phyloP scores from a whole-genome alignment of 257 asterid species.

The Gentiana macrophylla region DNA sequence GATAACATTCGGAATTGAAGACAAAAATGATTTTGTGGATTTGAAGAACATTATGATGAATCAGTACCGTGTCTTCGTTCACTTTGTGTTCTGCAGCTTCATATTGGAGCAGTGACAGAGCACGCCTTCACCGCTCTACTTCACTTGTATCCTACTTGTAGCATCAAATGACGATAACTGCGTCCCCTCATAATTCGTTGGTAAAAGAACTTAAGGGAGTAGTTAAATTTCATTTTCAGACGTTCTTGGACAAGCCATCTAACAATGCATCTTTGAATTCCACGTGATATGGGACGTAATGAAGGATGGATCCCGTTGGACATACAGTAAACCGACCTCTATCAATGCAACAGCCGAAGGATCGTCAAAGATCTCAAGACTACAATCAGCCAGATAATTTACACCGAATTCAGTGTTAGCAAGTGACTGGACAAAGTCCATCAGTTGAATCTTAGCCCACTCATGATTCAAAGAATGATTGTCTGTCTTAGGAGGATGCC shows the following conservation, averaged over 20 bases:
- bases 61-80: too few species aligned
- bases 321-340: constrained; percentile 31
- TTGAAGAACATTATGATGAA: too few species aligned
- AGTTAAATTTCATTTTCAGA: constrained; percentile 34
- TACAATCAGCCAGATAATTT: constrained; percentile 74
- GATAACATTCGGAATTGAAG: too few species aligned
- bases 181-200: constrained; percentile 86
- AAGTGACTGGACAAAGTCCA: constrained; percentile 85
- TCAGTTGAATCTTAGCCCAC: constrained; percentile 91
- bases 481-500: constrained; percentile 61
- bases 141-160: constrained; percentile 42
- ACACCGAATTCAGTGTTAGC: constrained; percentile 62
- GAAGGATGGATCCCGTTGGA: constrained; percentile 83
- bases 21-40: too few species aligned
- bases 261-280: constrained; percentile 83
- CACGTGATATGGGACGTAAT: constrained; percentile 86
- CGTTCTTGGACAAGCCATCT: constrained; percentile 89
- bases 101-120: too few species aligned
- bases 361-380: constrained; percentile 91
- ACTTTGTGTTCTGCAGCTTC: too few species aligned
- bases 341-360: constrained; percentile 75
- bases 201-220: constrained; percentile 45
- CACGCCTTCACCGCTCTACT: too few species aligned
- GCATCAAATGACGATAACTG: constrained; percentile 81
- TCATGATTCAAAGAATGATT: constrained; percentile 16